Evolutionary conservation across 306 rosid genomes (phyloP).

Genomic region (Arachis stenosperma): DNA sequence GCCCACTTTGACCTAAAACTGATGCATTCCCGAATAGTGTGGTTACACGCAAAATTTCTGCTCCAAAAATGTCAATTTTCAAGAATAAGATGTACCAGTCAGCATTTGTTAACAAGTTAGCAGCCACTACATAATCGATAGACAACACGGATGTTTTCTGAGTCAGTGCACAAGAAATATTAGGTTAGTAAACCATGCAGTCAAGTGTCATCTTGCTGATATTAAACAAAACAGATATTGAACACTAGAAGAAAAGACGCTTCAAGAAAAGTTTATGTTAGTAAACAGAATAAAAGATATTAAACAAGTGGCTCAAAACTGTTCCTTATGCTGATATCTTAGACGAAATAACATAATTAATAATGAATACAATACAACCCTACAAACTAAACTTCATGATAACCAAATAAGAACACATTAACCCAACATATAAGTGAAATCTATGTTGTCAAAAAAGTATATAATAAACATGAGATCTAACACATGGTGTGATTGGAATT

Average conservation of each 20-base stretch:
- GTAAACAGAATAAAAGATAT: neutral
- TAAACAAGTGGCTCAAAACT: slow-evolving; percentile 5
- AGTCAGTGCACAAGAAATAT: slow-evolving; percentile 75
- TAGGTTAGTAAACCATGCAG: slow-evolving; percentile 41
- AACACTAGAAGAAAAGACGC: slow-evolving; percentile 20
- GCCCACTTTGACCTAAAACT: slow-evolving; percentile 99
- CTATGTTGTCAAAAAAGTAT: neutral
- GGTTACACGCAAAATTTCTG: slow-evolving; percentile 99
- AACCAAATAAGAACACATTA: neutral
- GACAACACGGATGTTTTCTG: slow-evolving; percentile 72
- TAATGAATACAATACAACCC: slow-evolving; percentile 10
- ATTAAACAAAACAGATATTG: slow-evolving; percentile 33
- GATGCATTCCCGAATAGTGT: slow-evolving; percentile 99
- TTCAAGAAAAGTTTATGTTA: slow-evolving; percentile 28
- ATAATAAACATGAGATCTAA: slow-evolving; percentile 15
- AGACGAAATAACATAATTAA: slow-evolving; percentile 19
- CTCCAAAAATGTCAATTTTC: slow-evolving; percentile 99
- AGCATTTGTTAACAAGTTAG: slow-evolving; percentile 98
- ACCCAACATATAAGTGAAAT: slow-evolving; percentile 9
- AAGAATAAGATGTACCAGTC: slow-evolving; percentile 98
- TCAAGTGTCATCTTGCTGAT: slow-evolving; percentile 36
- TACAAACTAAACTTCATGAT: slow-evolving; percentile 1
- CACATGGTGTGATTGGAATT: neutral
- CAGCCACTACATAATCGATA: slow-evolving; percentile 87
- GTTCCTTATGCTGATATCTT: slow-evolving; percentile 21